Percentiles rank a stretch among this genome's conserved stretches.
phyloP scores from a whole-genome alignment of 2,329 filamentous ascomycete species.

The Talaromyces albobiverticillius region DNA sequence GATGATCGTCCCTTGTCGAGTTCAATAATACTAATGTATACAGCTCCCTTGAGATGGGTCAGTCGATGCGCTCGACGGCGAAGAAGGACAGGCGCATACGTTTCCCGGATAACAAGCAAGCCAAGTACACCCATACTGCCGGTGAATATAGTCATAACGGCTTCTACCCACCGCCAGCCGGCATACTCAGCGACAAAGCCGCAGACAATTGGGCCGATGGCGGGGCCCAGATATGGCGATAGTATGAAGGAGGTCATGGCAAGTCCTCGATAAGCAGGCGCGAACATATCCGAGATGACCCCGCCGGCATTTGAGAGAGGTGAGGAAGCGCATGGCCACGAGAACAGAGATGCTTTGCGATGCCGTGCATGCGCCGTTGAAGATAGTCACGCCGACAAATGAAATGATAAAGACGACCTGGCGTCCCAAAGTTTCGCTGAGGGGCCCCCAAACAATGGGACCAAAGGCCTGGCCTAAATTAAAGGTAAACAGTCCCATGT shows the following conservation, averaged over 20 bases:
- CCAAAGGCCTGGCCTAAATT: constrained; percentile 17
- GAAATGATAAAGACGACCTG: constrained; percentile 32
- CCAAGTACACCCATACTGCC: constrained; percentile 41
- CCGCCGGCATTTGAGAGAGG: constrained; percentile 69
- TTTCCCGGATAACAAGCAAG: constrained; percentile 47
- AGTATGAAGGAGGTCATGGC: constrained; percentile 65
- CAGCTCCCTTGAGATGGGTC: constrained; percentile 48
- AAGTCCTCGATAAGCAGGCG: constrained; percentile 55
- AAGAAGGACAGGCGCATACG: constrained; percentile 5
- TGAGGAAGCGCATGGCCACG: constrained; percentile 50
- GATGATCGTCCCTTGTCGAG: constrained; percentile 26
- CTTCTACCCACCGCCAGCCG: constrained; percentile 41
- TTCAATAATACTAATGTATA: constrained; percentile 42
- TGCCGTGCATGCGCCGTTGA: not conserved
- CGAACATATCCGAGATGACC: constrained; percentile 64
- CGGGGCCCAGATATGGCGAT: constrained; percentile 62
- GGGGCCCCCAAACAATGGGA: constrained; percentile 43
- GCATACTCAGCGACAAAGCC: constrained; percentile 45
- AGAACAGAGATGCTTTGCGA: not conserved
- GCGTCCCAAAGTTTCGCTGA: constrained; percentile 36
- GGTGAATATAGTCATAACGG: constrained; percentile 54
- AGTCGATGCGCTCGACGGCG: constrained; percentile 28
- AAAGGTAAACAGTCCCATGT: not conserved
- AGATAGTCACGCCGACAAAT: constrained; percentile 39
- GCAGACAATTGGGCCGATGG: constrained; percentile 49